phyloP scores from a whole-genome alignment of 148 eudicot species.

The Camellia japonica region DNA sequence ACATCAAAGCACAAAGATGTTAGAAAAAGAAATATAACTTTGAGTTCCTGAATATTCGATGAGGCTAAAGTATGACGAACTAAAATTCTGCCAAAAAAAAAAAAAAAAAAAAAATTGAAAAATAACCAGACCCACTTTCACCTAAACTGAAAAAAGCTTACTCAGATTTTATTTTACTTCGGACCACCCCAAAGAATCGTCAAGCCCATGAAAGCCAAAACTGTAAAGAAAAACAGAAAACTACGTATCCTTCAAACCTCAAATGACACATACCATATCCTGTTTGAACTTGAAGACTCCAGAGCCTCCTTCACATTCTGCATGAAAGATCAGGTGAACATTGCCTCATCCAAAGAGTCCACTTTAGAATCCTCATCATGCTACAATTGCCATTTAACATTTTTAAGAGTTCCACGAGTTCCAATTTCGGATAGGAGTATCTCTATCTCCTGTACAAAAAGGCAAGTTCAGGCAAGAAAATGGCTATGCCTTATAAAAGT shows the following conservation, averaged over 20 bases:
- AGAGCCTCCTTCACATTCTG: background rate
- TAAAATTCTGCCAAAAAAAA: too few relatives aligned
- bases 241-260: conserved; percentile 6
- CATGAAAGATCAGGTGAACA: conserved; percentile 4
- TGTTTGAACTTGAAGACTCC: background rate
- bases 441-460: conserved; percentile 12
- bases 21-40: background rate
- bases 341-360: background rate
- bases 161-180: background rate
- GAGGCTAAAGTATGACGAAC: background rate
- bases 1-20: background rate
- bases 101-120: background rate
- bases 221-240: background rate
- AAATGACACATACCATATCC: background rate
- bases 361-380: background rate
- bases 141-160: background rate
- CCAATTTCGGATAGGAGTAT: background rate
- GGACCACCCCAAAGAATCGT: background rate
- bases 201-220: background rate
- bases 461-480: conserved; percentile 17
- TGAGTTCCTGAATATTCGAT: background rate
- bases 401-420: background rate
- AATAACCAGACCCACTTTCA: background rate
- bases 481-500: background rate
- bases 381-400: conserved; percentile 1